Evolutionary conservation across 192 early-diverging fungal genomes (phyloP), one percentile per base, ranked within the genome.

Genomic region (Globomyces pollinis-pini): DNA sequence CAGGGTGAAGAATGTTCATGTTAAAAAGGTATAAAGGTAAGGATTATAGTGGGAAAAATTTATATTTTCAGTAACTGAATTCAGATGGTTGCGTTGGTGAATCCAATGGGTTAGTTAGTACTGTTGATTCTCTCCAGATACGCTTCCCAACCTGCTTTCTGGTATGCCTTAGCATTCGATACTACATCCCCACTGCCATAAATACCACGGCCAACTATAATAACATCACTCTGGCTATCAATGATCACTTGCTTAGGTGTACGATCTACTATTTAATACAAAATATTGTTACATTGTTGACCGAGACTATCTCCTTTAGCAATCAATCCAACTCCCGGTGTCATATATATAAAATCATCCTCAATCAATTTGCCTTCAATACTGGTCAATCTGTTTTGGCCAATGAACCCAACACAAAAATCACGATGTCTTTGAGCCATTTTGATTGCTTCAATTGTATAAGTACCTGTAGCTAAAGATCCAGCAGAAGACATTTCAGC

Each of bases 141-240:
- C 0, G 96, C 96, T 32, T 83, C 73, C 96, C 96, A 99, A n/a
- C 96, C 96, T 30, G 92, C 93, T 57, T 89, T 80, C 51, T 84
- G 81, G 68, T 96, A 99, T 57, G 81, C 76, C 70, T 86, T 77
- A 21, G 91, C 91, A 32, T 63, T 63, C 32, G 57, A 58, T 1
- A 65, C 65, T 2, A 63, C 58, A 59, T 94, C 90, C n/a, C 83
- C 88, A 5, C 84, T 78, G 23, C 88, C 93, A 64, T 98, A 99
- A 61, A 99, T 96, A 20, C 91, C 96, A 42, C 96, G 78, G 31
- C 96, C 96, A 11, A 99, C 96, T 70, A 99, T 99, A 64, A 99
- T 96, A 24, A 99, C 81, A 74, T 99, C 96, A 53, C 91, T 89
- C 23, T 84, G 85, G 57, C 81, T 84, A 24, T 90, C 84, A 18